phyloP scores from a whole-genome alignment of 139 green algal genomes.

The Pleodorina starrii region DNA sequence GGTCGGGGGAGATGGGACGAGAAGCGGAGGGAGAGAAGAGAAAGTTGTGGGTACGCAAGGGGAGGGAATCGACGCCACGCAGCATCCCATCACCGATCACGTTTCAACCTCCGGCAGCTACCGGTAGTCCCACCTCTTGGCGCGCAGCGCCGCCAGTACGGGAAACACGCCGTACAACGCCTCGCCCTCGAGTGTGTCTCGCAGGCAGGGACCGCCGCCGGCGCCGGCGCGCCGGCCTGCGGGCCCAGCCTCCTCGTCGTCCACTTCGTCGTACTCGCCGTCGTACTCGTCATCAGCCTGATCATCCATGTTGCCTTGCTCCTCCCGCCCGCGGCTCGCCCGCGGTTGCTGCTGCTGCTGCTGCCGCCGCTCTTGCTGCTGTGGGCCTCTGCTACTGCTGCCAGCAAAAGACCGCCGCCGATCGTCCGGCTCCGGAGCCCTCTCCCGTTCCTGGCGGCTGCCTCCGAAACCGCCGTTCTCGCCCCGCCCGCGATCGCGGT shows the following conservation, averaged over 20 bases:
- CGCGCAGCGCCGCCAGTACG: slow-evolving; percentile 78
- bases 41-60: no score
- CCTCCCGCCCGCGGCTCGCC: neutral
- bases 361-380: neutral
- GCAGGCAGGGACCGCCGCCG: neutral
- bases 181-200: slow-evolving; percentile 57
- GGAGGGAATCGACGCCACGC: no score
- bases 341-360: neutral
- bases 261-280: neutral
- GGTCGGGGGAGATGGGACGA: no score
- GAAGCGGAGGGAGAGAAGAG: no score
- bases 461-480: neutral
- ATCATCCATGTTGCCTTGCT: neutral
- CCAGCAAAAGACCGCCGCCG: neutral
- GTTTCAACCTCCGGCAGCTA: no score
- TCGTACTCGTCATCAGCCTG: neutral
- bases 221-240: neutral
- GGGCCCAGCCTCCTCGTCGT: neutral
- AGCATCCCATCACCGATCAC: no score
- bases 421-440: neutral
- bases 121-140: slow-evolving; percentile 42
- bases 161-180: slow-evolving; percentile 87
- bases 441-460: neutral
- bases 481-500: neutral
- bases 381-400: neutral